phyloP scores from a whole-genome alignment of 2,329 filamentous ascomycete genomes.

The Botrytis fragariae region DNA sequence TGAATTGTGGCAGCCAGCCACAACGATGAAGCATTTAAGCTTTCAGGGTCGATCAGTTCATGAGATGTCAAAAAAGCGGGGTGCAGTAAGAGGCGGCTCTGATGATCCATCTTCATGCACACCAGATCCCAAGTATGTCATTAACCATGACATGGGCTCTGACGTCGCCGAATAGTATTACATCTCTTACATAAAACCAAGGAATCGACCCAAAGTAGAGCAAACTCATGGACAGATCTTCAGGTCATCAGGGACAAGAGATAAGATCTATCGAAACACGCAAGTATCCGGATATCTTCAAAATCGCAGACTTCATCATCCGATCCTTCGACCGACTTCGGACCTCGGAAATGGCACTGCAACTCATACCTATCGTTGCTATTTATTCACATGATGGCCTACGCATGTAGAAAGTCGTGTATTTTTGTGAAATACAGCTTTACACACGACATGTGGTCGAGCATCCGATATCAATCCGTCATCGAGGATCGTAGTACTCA shows the following conservation, averaged over 20 bases:
- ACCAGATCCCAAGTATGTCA: slow-evolving; percentile 9
- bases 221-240: neutral
- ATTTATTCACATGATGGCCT: slow-evolving; percentile 18
- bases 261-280: slow-evolving; percentile 10
- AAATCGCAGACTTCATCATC: neutral
- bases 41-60: slow-evolving; percentile 8
- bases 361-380: slow-evolving; percentile 1
- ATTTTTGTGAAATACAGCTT: neutral
- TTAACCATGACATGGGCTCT: neutral
- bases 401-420: neutral
- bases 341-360: neutral
- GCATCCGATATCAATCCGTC: neutral
- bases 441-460: neutral
- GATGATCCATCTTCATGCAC: slow-evolving; percentile 15
- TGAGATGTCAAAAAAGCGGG: slow-evolving; percentile 1
- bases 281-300: slow-evolving; percentile 7
- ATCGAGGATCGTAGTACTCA: neutral
- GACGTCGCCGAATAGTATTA: slow-evolving; percentile 14
- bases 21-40: neutral
- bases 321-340: slow-evolving; percentile 13
- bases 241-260: slow-evolving; percentile 4
- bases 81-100: slow-evolving; percentile 10
- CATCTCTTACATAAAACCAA: slow-evolving; percentile 12
- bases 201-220: neutral
- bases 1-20: slow-evolving; percentile 10